These are phyloP conservation scores for Saksenaea vasiformis DNA, from an alignment of 371 early-diverging fungal genomes.

Conservation along the genomic window DNA sequence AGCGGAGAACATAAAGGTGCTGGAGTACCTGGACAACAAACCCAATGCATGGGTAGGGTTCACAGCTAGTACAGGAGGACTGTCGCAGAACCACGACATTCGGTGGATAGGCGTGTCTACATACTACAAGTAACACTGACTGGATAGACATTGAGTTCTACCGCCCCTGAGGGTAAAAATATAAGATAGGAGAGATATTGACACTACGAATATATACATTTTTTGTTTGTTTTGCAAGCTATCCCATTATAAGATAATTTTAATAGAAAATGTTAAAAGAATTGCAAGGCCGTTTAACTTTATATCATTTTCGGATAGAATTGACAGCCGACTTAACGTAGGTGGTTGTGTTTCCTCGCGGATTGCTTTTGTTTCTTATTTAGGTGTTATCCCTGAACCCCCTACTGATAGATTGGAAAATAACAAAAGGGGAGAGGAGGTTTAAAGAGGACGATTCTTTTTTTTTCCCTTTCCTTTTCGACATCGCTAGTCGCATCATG, in stretches of 20 bases:
- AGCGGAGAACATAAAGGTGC: conserved; percentile 9
- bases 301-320: no score
- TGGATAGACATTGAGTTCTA: neutral
- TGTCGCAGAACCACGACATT: conserved; percentile 50
- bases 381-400: neutral
- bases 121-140: neutral
- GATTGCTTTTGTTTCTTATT: neutral
- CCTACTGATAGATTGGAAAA: neutral
- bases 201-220: neutral
- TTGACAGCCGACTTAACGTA: no score
- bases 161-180: neutral
- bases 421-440: conserved; percentile 1
- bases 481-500: neutral
- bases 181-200: no score
- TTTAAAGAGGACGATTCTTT: neutral
- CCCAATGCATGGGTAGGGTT: conserved; percentile 44
- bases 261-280: no score
- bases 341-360: no score
- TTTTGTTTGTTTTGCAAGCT: neutral
- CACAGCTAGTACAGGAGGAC: conserved; percentile 59
- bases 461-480: neutral
- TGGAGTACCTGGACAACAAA: conserved; percentile 19
- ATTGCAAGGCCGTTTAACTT: no score
- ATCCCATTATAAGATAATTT: no score
- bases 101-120: conserved; percentile 10